phyloP scores from a whole-genome alignment of 1,139 yeast species.

The Hemisphaericaspora xylofermentans region DNA sequence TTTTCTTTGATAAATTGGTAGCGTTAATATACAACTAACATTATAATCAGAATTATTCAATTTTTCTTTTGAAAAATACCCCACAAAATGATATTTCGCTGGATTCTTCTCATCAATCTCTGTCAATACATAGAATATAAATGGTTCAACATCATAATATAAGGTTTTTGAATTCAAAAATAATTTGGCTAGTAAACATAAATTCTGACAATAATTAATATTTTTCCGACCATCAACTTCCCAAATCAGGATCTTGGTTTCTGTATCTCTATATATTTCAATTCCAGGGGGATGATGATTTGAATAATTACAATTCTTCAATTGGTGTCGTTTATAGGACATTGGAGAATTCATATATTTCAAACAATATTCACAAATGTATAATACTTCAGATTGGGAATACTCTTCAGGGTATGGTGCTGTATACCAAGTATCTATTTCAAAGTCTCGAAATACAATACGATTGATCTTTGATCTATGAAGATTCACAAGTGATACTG shows the following conservation, averaged over 20 bases:
- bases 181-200: conserved; percentile 84
- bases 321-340: conserved; percentile 65
- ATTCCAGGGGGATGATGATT: conserved; percentile 81
- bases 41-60: conserved; percentile 73
- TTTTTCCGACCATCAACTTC: conserved; percentile 91
- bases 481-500: conserved; percentile 11
- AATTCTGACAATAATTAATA: conserved; percentile 79
- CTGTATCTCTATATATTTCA: conserved; percentile 73
- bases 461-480: conserved; percentile 36
- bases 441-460: conserved; percentile 68
- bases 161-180: conserved; percentile 88
- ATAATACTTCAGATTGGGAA: conserved; percentile 58
- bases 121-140: conserved; percentile 80
- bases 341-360: conserved; percentile 76
- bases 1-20: conserved; percentile 83
- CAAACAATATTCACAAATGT: conserved; percentile 83
- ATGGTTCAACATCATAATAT: conserved; percentile 94
- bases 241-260: conserved; percentile 63
- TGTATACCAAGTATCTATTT: conserved; percentile 87
- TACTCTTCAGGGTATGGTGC: conserved; percentile 94
- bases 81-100: conserved; percentile 74
- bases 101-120: conserved; percentile 55
- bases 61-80: conserved; percentile 91
- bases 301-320: conserved; percentile 61
- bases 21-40: conserved; percentile 84